Base-by-base conservation (phyloP, 139 green algal genomes). In the Yamagishiella unicocca region DNA sequence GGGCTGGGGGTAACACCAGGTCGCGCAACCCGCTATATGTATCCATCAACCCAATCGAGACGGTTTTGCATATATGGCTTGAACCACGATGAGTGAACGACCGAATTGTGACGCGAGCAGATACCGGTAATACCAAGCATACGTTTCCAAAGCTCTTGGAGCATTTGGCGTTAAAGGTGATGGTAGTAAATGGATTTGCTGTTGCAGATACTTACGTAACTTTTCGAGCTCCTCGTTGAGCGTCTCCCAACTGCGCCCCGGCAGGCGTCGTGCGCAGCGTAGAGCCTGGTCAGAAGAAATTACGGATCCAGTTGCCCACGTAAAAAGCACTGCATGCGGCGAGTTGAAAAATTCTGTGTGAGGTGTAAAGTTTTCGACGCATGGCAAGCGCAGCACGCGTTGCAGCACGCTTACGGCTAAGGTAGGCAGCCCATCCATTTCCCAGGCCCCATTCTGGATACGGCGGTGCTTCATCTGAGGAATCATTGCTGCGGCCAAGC, bases 181-280 rank as follows among this genome's bases (percentile, higher is more conserved):
- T n/a, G n/a, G n/a, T n/a, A n/a, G n/a, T n/a, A n/a, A n/a, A n/a
- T n/a, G n/a, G n/a, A n/a, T n/a, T n/a, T n/a, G n/a, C n/a, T n/a
- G 35, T 38, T 31, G 2, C 27, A 33, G 27, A 27, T 53, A 74
- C 83, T 82, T n/a, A 82, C 83, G 55, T 54, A 98, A 82, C 46
- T 86, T 87, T 9, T 85, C 62, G 22, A 98, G 90, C 90, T 95
- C 92, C 9, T 89, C 77, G 27, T 92, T 90, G 10, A 97, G 74
- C 17, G 94, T 92, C 90, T 98, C 94, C 96, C 96, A 98, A 91
- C 93, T 96, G 75, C 96, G 88, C 0, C 96, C 96, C 8, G 95
- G 95, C 84, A 95, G 90, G 3, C 96, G 91, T 29, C 94, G 94
- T 25, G 96, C 96, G 74, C 94, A 97, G 22, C 79, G 82, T 87